These are phyloP conservation scores for Spinacia oleracea DNA, from an alignment of 179 eudicot species.

Conservation along the genomic window DNA sequence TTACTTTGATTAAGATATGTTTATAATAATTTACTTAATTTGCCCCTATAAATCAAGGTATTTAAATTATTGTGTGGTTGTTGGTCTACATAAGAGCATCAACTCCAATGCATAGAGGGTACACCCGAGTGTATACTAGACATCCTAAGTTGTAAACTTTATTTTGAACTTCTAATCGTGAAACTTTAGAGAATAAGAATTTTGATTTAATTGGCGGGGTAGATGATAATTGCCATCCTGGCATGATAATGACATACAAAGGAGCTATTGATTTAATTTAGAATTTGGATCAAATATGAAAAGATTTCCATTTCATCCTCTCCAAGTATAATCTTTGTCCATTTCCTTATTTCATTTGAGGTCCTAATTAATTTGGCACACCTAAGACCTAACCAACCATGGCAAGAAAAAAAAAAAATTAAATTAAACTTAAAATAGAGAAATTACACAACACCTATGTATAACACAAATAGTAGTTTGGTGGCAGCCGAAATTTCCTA, in stretches of 20 bases:
- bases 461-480: neutral
- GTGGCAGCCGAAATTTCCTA: neutral
- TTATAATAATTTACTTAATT: no score
- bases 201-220: no score
- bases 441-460: neutral
- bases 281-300: neutral
- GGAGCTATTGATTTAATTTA: neutral
- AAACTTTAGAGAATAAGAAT: no score
- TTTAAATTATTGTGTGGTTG: no score
- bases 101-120: no score
- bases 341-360: neutral
- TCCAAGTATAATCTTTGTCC: constrained; percentile 7
- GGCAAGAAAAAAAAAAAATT: neutral
- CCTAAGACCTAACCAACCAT: neutral
- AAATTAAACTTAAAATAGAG: neutral
- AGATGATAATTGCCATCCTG: neutral
- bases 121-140: no score
- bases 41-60: no score
- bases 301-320: neutral
- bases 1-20: no score
- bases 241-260: neutral
- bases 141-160: no score
- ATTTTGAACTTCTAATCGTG: no score
- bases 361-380: constrained; percentile 5
- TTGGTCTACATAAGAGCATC: no score